Evolutionary conservation across 164 flowering plant species (phyloP).

Genomic region (Malania oleifera): DNA sequence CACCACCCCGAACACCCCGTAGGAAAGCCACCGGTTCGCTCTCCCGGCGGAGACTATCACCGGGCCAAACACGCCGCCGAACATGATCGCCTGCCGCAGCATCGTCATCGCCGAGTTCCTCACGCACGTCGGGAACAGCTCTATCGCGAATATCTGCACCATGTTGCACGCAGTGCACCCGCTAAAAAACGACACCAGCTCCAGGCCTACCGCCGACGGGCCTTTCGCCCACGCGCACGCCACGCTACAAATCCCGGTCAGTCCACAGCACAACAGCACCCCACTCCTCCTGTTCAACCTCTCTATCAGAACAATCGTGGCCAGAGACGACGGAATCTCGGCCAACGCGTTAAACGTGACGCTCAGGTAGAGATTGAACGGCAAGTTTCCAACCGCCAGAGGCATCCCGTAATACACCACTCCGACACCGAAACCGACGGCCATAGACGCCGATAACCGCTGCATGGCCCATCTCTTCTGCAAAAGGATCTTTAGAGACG

Average conservation of each 20-base stretch:
- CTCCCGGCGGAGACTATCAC: constrained; percentile 47
- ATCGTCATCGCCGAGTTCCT: constrained; percentile 75
- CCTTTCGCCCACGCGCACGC: constrained; percentile 14
- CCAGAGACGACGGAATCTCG: constrained; percentile 46
- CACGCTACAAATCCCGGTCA: constrained; percentile 44
- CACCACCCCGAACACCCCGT: constrained; percentile 51
- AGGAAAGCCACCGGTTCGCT: constrained; percentile 20
- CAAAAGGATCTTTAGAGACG: constrained; percentile 39
- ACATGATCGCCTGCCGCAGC: constrained; percentile 59
- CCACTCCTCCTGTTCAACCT: constrained; percentile 28
- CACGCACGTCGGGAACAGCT: constrained; percentile 82
- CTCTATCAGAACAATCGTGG: constrained; percentile 35
- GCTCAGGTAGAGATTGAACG: constrained; percentile 44
- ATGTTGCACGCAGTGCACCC: constrained; percentile 45
- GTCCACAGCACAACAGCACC: constrained; percentile 23
- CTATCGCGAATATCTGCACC: constrained; percentile 48
- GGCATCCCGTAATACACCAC: constrained; percentile 72
- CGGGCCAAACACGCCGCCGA: constrained; percentile 61
- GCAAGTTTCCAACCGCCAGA: constrained; percentile 42
- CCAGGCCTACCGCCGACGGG: constrained; percentile 28
- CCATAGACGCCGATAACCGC: constrained; percentile 38
- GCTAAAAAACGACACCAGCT: constrained; percentile 53
- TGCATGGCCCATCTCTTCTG: constrained; percentile 41
- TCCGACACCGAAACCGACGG: constrained; percentile 51
- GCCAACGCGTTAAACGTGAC: constrained; percentile 53